Evolutionary conservation across 2,329 filamentous ascomycete species (phyloP).

Genomic region (Graphilbum ipis-grandicollis): DNA sequence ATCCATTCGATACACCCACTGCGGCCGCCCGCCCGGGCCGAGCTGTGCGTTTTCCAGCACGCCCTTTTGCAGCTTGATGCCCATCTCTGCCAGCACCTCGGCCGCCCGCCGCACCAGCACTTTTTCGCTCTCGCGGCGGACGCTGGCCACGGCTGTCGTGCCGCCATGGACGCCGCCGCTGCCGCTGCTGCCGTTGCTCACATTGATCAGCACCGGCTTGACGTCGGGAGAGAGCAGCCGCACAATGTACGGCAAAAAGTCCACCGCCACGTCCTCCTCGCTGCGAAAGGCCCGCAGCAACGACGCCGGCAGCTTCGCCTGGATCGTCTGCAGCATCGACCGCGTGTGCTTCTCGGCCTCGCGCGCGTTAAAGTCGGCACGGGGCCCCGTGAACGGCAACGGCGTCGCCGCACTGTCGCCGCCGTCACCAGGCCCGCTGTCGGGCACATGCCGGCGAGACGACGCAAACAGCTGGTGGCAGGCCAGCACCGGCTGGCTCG

Average conservation of each 20-base stretch:
- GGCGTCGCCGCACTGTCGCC: constrained; percentile 29
- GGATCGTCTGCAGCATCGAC: constrained; percentile 55
- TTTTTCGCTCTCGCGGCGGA: constrained; percentile 75
- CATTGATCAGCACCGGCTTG: constrained; percentile 66
- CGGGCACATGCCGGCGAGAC: constrained; percentile 32
- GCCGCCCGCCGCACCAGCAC: constrained; percentile 65
- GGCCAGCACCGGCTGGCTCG: constrained; percentile 71
- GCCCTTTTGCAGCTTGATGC: constrained; percentile 64
- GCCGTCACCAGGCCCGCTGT: constrained; percentile 28
- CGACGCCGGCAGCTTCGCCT: constrained; percentile 52
- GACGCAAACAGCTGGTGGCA: constrained; percentile 87
- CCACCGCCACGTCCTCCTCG: constrained; percentile 57
- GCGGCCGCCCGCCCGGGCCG: constrained; percentile 33
- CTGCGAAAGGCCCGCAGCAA: constrained; percentile 66
- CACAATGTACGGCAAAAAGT: constrained; percentile 70
- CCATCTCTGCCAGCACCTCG: constrained; percentile 65
- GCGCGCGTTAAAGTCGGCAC: constrained; percentile 64
- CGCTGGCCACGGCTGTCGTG: constrained; percentile 51
- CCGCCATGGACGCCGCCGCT: constrained; percentile 44
- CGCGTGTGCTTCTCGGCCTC: constrained; percentile 70
- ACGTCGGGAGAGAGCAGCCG: constrained; percentile 77
- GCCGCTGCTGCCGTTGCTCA: constrained; percentile 43
- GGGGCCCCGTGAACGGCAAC: constrained; percentile 63
- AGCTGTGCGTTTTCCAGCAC: constrained; percentile 42
- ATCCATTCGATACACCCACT: constrained; percentile 88